Evolutionary conservation across 495 filamentous ascomycete species (phyloP), one percentile per base, ranked within the genome.

Genomic region (Penicillium atrosanguineum): DNA sequence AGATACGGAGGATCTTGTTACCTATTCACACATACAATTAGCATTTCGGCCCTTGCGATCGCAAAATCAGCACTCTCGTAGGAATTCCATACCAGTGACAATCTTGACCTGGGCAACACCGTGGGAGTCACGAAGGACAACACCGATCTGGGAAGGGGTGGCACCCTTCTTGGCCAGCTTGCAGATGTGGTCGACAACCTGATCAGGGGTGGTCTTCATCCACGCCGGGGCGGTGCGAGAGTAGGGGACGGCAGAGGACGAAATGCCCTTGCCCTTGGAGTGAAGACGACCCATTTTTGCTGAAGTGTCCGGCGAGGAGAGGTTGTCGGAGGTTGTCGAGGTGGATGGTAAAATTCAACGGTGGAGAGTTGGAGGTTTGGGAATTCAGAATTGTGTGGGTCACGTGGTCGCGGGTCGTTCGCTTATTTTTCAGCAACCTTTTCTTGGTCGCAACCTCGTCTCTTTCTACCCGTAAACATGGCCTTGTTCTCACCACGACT

Each of bases 1-100:
- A 83, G 82, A 97, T 97, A 76, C 95, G 85, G 64, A 98, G 90
- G 70, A 98, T 97, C 84, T 97, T 96, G 87, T 98, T 98, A 74
- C 94, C 94, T 93, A 67, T 59, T 52, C 18, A 45, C 31, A 36
- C 23, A 48, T 38, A 54, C 47, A 31, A 37, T 44, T 64, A 73
- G 65, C 50, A 46, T 6, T 20, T 31, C 14, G 23, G 2, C 39
- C 41, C 51, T 56, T 53, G 7, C 46, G 7, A 39, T 48, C 36
- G 43, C 25, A 29, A 34, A 49, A 40, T 42, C 38, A 34, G 39
- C 23, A 43, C 36, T 29, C 15, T 44, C 26, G 39, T 19, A 42
- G 21, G 52, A 6, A 44, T 50, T 62, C 48, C 86, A 71, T 90
- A 96, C 92, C 91, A 74, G 92, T 96, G 52, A 97, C 91, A 63